Conservation (phyloP, 208 protist species). For the Lotmaria passim region DNA sequence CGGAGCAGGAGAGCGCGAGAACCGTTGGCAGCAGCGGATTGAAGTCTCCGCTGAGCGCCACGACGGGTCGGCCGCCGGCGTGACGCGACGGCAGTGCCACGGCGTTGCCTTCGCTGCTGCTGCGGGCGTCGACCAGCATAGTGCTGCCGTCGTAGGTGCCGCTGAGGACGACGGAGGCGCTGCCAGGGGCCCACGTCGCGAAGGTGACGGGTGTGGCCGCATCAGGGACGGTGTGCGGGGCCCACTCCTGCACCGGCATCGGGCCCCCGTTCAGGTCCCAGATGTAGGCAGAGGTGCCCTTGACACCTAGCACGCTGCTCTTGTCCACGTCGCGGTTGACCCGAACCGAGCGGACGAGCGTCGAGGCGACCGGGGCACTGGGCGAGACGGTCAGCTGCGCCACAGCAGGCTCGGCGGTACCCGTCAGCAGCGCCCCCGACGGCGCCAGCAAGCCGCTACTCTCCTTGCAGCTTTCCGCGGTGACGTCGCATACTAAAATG, state of each 20-base stretch:
- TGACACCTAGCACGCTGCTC: constrained; percentile 46
- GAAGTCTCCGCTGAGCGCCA: constrained; percentile 63
- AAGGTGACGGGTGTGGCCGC: constrained; percentile 59
- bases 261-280: constrained; percentile 66
- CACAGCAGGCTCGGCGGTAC: constrained; percentile 35
- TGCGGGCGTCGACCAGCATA: constrained; percentile 66
- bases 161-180: constrained; percentile 65
- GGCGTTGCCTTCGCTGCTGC: constrained; percentile 21
- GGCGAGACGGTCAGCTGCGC: constrained; percentile 64
- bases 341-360: constrained; percentile 65
- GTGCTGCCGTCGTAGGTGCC: constrained; percentile 74
- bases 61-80: constrained; percentile 36
- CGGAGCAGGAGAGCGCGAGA: constrained; percentile 58
- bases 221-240: constrained; percentile 40
- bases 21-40: constrained; percentile 72
- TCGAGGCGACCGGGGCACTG: constrained; percentile 59
- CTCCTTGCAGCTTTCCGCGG: constrained; percentile 30
- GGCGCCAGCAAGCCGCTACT: constrained; percentile 33
- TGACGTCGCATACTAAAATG: constrained; percentile 57
- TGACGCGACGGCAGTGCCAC: constrained; percentile 14
- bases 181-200: constrained; percentile 71
- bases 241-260: constrained; percentile 61
- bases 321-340: constrained; percentile 48
- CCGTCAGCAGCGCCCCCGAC: constrained; percentile 39
- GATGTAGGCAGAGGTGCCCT: constrained; percentile 52